phyloP scores from a whole-genome alignment of 768 basidiomycete genomes.

The Favolaschia claudopus region DNA sequence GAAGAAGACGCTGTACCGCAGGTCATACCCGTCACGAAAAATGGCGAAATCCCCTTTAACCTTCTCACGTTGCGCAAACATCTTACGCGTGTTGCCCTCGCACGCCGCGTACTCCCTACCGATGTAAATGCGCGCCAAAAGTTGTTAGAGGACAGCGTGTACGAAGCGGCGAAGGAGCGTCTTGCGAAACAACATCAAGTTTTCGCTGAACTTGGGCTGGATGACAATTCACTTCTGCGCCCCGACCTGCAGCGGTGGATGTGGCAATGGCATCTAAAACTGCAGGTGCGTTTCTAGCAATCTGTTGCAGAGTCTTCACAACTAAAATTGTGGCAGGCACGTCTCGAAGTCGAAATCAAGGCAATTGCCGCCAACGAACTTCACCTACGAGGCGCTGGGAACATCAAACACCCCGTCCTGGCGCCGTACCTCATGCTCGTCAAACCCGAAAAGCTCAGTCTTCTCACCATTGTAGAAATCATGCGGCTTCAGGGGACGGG shows the following conservation, averaged over 20 bases:
- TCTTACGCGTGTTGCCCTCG: slow-evolving; percentile 67
- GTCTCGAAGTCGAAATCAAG: slow-evolving; percentile 59
- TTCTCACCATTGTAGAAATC: slow-evolving; percentile 89
- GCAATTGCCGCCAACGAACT: slow-evolving; percentile 50
- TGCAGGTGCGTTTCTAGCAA: slow-evolving; percentile 41
- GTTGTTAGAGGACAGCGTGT: slow-evolving; percentile 84
- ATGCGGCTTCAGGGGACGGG: slow-evolving; percentile 83
- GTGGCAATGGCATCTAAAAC: slow-evolving; percentile 82
- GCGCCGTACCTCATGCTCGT: slow-evolving; percentile 81
- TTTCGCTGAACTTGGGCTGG: slow-evolving; percentile 66
- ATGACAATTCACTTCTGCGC: slow-evolving; percentile 49
- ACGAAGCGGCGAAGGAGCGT: slow-evolving; percentile 80
- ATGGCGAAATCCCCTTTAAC: slow-evolving; percentile 72
- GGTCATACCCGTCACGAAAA: slow-evolving; percentile 59
- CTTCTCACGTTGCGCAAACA: slow-evolving; percentile 74
- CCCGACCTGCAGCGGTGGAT: slow-evolving; percentile 76
- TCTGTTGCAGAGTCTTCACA: not conserved
- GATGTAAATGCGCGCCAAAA: slow-evolving; percentile 81
- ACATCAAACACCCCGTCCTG: slow-evolving; percentile 37
- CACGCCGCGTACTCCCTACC: slow-evolving; percentile 67
- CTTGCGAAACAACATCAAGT: slow-evolving; percentile 67
- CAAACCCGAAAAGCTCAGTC: slow-evolving; percentile 78
- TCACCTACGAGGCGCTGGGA: not conserved
- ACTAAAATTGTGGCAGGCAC: slow-evolving; percentile 15
- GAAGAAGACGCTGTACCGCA: slow-evolving; percentile 67